Base-by-base conservation (phyloP, 2,329 filamentous ascomycete genomes). In the Aspergillus carbonarius region DNA sequence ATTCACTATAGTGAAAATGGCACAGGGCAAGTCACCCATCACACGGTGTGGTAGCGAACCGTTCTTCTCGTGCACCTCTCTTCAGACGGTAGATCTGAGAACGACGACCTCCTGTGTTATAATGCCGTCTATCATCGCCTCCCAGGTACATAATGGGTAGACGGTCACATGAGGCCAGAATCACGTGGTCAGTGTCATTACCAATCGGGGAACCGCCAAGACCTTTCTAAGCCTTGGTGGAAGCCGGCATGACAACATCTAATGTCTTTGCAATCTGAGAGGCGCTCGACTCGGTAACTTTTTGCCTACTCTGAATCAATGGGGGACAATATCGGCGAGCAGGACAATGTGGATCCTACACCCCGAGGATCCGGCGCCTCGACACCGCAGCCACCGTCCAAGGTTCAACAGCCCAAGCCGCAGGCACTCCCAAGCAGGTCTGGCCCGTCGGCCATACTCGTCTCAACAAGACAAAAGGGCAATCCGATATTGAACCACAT, bases 381-480 rank as follows among this genome's bases (percentile, higher is more conserved):
- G 80, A 80, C 15, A 77, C 80, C n/a, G 66, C 75, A 8, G 63
- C 51, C 58, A 59, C 50, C 58, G 12, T 20, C 79, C 39, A 89
- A 88, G 69, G 82, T 96, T 25, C 87, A 93, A 34, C 93, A 97
- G 75, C 93, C 92, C 10, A 96, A 88, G 58, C 93, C 93, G 0
- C 93, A 97, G 78, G 88, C 86, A n/a, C 82, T 96, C 3, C 84
- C 91, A 0, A 83, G 85, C 60, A 81, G 85, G 64, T 73, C 82
- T 53, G 81, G 85, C 1, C 88, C 89, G 4, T 92, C 90, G 15
- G 86, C 89, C 5, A 96, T 98, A 64, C 83, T 96, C 18, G 93
- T 98, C 30, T 97, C 93, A 35, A 89, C 91, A 15, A 87, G 93
- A 40, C 93, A 99, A 75, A 96, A 96, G 76, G 95, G 93, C 61